Conservation (phyloP, 2,329 filamentous ascomycete species). For the Aschersonia sp. region DNA sequence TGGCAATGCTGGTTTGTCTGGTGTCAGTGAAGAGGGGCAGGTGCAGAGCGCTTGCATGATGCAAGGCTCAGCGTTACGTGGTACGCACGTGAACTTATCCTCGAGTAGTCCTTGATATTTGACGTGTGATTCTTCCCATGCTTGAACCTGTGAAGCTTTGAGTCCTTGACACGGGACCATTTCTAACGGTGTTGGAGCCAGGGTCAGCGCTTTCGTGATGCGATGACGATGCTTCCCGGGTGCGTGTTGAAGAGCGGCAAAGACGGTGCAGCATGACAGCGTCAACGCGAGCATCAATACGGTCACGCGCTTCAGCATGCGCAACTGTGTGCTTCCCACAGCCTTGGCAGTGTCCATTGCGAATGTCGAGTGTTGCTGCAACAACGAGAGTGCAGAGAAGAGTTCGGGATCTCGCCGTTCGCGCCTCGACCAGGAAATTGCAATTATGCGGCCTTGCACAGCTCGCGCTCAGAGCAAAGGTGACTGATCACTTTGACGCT, state of each 20-base stretch:
- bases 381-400: neutral
- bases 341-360: neutral
- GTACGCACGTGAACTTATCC: conserved; percentile 16
- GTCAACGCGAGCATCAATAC: neutral
- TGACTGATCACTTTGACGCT: too few species aligned
- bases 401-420: neutral
- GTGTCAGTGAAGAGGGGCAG: too few species aligned
- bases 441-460: too few species aligned
- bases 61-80: neutral
- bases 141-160: neutral
- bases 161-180: neutral
- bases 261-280: neutral
- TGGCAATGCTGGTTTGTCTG: conserved; percentile 15
- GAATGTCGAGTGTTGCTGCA: neutral
- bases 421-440: too few species aligned
- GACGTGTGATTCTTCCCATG: conserved; percentile 9
- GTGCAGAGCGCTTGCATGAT: neutral
- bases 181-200: neutral
- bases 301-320: neutral
- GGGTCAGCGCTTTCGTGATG: neutral
- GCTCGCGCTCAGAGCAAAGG: too few species aligned
- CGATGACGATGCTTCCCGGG: neutral
- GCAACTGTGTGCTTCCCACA: neutral
- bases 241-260: neutral
- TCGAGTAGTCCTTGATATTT: conserved; percentile 12